Percentiles rank a stretch among this genome's conserved stretches.
phyloP scores from a whole-genome alignment of 768 basidiomycete genomes.

The Obba rivulosa region DNA sequence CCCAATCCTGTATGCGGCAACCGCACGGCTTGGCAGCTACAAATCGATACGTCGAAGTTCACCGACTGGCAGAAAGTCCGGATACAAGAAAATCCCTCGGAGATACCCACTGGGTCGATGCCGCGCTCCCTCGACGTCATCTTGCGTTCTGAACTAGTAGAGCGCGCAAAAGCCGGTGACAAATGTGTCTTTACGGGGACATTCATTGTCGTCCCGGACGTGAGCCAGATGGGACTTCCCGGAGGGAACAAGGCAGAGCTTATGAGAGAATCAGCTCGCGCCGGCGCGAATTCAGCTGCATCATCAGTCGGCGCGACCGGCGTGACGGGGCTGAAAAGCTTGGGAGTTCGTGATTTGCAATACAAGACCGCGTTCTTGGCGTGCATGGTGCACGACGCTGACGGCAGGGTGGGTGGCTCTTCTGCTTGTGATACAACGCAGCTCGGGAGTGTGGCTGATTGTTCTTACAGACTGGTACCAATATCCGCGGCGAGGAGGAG shows the following conservation, averaged over 20 bases:
- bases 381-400: conserved; percentile 93
- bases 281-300: conserved; percentile 51
- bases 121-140: conserved; percentile 96
- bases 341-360: conserved; percentile 93
- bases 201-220: conserved; percentile 98
- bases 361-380: conserved; percentile 99
- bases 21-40: conserved; percentile 84
- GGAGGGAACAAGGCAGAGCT: conserved; percentile 91
- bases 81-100: conserved; percentile 97
- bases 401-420: conserved; percentile 65
- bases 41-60: conserved; percentile 94
- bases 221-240: conserved; percentile 90
- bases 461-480: conserved; percentile 62
- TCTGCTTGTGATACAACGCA: background rate
- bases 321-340: conserved; percentile 88
- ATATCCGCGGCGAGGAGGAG: conserved; percentile 87
- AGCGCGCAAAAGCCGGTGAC: conserved; percentile 98
- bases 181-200: conserved; percentile 98
- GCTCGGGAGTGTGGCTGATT: background rate
- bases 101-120: conserved; percentile 98
- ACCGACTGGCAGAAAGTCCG: conserved; percentile 99
- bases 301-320: conserved; percentile 71
- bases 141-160: conserved; percentile 90
- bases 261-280: conserved; percentile 76
- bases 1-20: conserved; percentile 95